Base-by-base conservation (phyloP, 345 rosid species). In the Murraya paniculata region DNA sequence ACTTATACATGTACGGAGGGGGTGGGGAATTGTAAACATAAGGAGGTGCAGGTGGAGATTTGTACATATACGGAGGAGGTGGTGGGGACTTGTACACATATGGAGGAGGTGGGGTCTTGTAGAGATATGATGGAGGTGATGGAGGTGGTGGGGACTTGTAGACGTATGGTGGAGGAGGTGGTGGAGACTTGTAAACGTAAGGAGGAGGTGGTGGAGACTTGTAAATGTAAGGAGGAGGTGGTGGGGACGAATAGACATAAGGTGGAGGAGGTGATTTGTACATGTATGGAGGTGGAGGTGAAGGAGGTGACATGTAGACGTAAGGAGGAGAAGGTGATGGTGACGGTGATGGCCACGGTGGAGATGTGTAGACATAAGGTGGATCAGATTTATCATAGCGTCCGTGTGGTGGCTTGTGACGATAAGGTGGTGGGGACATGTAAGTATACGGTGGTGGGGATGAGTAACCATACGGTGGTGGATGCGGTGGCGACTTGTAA, bases 51-150 rank as follows among this genome's bases (percentile, higher is more conserved):
- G 66, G 22, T 0, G 35, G 18, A 18, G 19, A 60, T 0, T 60
- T 60, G 35, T 28, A 28, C 0, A 27, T 0, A 1, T 61, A 61
- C 0, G 67, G 38, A 14, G 27, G 14, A 2, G 30, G 25, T 2
- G 14, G 25, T n/a, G 5, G 30, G 10, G 30, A n/a, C 0, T 59
- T 24, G 27, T 59, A 9, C 1, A 59, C 4, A 3, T n/a, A 10
- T 0, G 28, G 13, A 8, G 27, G 13, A 2, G 62, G 66, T 14
- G 36, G 28, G 3, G 28, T 7, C 27, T 58, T 24, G 27, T 58
- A 8, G 0, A 58, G 0, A 3, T n/a, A 4, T 0, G n/a, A n/a
- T n/a, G 36, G 35, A 13, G 35, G 33, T 1, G 31, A 33, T 3
- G 33, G 65, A 0, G 65, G 13, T 14, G 36, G 66, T 14, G 36